phyloP scores from a whole-genome alignment of 2,329 filamentous ascomycete species.

The Intubia oerlemansii region DNA sequence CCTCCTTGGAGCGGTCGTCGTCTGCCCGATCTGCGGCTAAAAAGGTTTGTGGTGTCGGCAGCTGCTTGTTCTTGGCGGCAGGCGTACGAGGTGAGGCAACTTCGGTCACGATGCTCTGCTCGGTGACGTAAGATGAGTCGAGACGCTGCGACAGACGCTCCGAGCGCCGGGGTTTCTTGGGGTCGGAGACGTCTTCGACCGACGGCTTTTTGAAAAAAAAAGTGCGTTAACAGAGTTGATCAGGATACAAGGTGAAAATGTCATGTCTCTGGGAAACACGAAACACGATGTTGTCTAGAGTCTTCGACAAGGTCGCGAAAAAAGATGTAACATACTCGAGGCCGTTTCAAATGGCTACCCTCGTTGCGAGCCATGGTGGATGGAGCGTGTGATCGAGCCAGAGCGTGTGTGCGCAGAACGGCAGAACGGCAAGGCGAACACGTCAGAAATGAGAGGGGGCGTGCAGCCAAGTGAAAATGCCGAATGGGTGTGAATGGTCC shows the following conservation, averaged over 20 bases:
- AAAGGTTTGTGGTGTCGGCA: constrained; percentile 66
- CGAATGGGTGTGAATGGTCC: too few species aligned
- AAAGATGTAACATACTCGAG: constrained; percentile 13
- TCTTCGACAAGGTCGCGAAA: too few species aligned
- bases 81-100: constrained; percentile 1
- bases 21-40: constrained; percentile 17
- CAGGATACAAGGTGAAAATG: not conserved
- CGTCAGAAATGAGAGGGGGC: too few species aligned
- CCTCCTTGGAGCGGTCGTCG: constrained; percentile 35
- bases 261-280: too few species aligned
- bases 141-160: constrained; percentile 41
- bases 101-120: constrained; percentile 3
- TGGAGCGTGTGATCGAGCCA: not conserved
- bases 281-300: too few species aligned
- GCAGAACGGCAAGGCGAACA: too few species aligned
- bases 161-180: constrained; percentile 71
- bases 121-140: constrained; percentile 6
- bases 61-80: constrained; percentile 33
- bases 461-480: too few species aligned
- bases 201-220: constrained; percentile 38
- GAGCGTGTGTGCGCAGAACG: not conserved
- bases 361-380: constrained; percentile 8
- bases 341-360: constrained; percentile 12
- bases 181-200: constrained; percentile 37
- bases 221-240: too few species aligned